Base-by-base conservation (phyloP, 345 rosid species). In the Trapa bicornis region DNA sequence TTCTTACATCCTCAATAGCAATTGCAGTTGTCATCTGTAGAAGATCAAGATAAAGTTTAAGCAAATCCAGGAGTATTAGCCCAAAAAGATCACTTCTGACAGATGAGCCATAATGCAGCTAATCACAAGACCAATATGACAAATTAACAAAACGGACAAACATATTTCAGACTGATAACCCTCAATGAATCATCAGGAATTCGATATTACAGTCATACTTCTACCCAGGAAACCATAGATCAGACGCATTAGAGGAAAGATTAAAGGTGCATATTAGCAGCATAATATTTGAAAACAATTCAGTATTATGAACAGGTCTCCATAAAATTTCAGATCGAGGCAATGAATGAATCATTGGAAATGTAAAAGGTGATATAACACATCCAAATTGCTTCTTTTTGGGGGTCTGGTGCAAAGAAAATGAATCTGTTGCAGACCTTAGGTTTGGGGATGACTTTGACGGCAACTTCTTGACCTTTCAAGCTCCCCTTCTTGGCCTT, bases 1-100 rank as follows among this genome's bases (percentile, higher is more conserved):
- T 88, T 74, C 98, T 85, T 65, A 93, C 98, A 83, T 93, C 98
- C 78, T 93, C 97, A 70, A 93, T 84, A 10, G 98, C 92, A 77
- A 93, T 93, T 37, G 96, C 94, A 37, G 97, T 93, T 16, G 97
- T 87, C 98, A 93, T 93, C 98, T 93, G 80, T 64, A 72, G 67
- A 38, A 43, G 17, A 56, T 37, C 5, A 70, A 50, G 4, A 6
- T 8, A 47, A 12, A 11, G 6, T 52, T 12, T 4, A 52, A 13
- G 14, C 37, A 58, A 64, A 38, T 14, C 48, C 50, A 64, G 10
- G 1, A 35, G 17, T 61, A 61, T 35, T 13, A 6, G n/a, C 65
- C 65, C 4, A 22, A 29, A 62, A 62, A 36, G 43, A 50, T n/a
- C 3, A 50, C 12, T 29, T 58, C 33, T 35, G 63, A 58, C 16